phyloP scores from a whole-genome alignment of 441 rosid genomes.

The Euphorbia corollata region DNA sequence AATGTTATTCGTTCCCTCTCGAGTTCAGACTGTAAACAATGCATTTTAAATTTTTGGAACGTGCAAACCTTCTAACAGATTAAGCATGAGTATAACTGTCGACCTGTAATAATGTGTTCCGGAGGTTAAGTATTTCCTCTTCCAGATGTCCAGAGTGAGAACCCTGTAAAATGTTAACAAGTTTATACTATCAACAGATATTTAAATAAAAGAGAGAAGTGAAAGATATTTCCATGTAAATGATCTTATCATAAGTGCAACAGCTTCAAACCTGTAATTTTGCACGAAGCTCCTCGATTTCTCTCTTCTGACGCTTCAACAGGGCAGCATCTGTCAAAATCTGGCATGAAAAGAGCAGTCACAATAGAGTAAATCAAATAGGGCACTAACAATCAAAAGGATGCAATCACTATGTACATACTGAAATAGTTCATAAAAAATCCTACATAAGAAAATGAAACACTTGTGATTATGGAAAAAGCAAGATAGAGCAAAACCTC shows the following conservation, averaged over 20 bases:
- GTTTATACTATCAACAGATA: background rate
- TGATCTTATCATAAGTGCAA: background rate
- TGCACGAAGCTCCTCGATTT: conserved; percentile 93
- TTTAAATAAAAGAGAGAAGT: background rate
- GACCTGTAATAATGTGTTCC: conserved; percentile 87
- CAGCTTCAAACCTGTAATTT: conserved; percentile 61
- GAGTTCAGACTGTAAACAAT: conserved; percentile 60
- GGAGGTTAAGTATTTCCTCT: conserved; percentile 83
- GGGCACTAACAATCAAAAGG: no score
- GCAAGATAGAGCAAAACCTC: no score
- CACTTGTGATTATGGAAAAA: no score
- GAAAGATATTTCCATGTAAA: conserved; percentile 2
- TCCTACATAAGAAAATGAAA: no score
- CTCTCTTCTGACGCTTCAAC: conserved; percentile 94
- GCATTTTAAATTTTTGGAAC: conserved; percentile 18
- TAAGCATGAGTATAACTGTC: conserved; percentile 19
- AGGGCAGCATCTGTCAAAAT: conserved; percentile 92
- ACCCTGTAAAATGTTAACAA: conserved; percentile 35
- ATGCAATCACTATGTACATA: no score
- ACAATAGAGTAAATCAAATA: no score
- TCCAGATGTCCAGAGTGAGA: conserved; percentile 86
- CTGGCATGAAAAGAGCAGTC: no score
- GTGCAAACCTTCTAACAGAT: conserved; percentile 12
- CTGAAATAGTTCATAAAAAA: no score
- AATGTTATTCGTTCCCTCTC: conserved; percentile 90